These are phyloP conservation scores for Strobilomyces confusus DNA, from an alignment of 768 basidiomycete genomes.

Conservation along the genomic window DNA sequence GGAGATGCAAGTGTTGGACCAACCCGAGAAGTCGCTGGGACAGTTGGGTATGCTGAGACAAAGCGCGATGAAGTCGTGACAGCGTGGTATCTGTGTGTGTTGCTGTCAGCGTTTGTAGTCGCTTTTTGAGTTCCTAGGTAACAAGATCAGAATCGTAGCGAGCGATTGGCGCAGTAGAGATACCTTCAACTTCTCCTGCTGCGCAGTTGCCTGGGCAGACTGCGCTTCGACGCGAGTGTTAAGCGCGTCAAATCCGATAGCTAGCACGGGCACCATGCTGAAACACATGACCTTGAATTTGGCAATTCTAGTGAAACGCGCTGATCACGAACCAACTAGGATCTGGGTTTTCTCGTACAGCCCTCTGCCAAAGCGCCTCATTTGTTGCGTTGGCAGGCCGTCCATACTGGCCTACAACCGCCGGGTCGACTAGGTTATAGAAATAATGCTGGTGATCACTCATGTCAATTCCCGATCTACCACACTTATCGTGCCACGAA, in stretches of 20 bases:
- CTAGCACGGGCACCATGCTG: slow-evolving; percentile 77
- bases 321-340: slow-evolving; percentile 52
- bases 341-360: slow-evolving; percentile 78
- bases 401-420: slow-evolving; percentile 59
- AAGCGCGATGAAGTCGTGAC: slow-evolving; percentile 60
- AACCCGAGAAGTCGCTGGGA: slow-evolving; percentile 65
- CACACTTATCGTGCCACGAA: not conserved
- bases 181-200: slow-evolving; percentile 65
- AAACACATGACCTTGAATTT: slow-evolving; percentile 4
- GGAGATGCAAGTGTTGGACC: slow-evolving; percentile 71
- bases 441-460: slow-evolving; percentile 58
- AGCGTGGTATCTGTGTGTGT: slow-evolving; percentile 64
- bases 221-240: slow-evolving; percentile 78
- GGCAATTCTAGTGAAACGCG: not conserved
- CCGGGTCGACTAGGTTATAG: slow-evolving; percentile 79
- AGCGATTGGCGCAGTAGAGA: not conserved
- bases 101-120: slow-evolving; percentile 56
- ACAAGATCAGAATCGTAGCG: slow-evolving; percentile 5
- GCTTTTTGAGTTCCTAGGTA: slow-evolving; percentile 59
- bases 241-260: slow-evolving; percentile 78
- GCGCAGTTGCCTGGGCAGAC: slow-evolving; percentile 56
- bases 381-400: slow-evolving; percentile 71
- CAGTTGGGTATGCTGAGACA: slow-evolving; percentile 63
- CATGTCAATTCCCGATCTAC: not conserved
- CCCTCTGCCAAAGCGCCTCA: slow-evolving; percentile 74